These are phyloP conservation scores for Cordyceps pruinosa DNA, from an alignment of 2,329 filamentous ascomycete species.

Conservation along the genomic window DNA sequence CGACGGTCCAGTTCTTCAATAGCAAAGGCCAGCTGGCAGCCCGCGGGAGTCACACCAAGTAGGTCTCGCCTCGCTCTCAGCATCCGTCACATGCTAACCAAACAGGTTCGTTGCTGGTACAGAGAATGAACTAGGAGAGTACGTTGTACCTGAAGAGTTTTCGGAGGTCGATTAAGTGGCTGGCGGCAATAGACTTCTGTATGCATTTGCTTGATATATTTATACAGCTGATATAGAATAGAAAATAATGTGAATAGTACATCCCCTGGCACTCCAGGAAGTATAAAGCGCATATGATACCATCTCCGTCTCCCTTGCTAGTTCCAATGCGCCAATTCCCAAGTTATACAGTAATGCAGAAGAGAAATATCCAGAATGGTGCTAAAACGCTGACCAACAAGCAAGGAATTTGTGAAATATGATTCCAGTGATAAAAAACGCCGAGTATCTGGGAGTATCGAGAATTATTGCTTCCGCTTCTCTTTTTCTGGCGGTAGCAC, in stretches of 20 bases:
- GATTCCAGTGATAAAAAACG: not conserved
- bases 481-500: constrained; percentile 20
- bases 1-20: constrained; percentile 53
- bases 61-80: constrained; percentile 16
- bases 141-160: constrained; percentile 29
- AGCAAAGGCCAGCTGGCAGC: constrained; percentile 52
- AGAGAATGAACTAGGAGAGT: constrained; percentile 29
- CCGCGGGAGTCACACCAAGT: constrained; percentile 62
- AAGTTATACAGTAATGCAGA: not conserved
- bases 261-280: too few relatives aligned
- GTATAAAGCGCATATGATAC: not conserved
- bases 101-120: constrained; percentile 37
- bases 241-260: too few relatives aligned
- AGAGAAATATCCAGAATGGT: not conserved
- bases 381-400: not conserved
- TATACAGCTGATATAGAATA: not conserved
- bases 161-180: constrained; percentile 25
- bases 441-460: not conserved
- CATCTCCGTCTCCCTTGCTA: not conserved
- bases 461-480: not conserved
- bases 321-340: not conserved
- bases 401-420: not conserved
- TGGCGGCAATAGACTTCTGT: not conserved
- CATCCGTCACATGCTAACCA: not conserved
- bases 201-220: not conserved